Conservation (phyloP, 2,329 filamentous ascomycete species). For the Huntiella moniliformis region DNA sequence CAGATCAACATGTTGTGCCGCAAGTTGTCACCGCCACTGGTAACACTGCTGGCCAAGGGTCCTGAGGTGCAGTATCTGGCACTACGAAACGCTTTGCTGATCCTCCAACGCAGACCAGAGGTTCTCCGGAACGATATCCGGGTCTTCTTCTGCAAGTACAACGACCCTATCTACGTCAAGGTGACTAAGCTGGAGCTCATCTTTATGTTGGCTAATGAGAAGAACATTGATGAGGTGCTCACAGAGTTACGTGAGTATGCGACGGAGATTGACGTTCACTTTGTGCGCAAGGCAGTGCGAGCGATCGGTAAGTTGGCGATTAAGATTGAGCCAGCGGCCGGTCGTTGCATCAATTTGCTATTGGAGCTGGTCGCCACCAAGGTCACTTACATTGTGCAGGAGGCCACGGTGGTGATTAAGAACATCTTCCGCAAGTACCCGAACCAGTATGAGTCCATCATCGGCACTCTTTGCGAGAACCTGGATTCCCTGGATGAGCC, state of each 20-base stretch:
- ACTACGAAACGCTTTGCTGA: conserved; percentile 79
- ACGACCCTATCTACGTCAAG: conserved; percentile 98
- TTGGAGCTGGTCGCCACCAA: conserved; percentile 93
- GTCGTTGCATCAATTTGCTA: conserved; percentile 78
- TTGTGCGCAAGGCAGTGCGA: conserved; percentile 90
- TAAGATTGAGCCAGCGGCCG: conserved; percentile 90
- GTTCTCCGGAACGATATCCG: conserved; percentile 91
- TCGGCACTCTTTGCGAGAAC: conserved; percentile 85
- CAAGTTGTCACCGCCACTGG: conserved; percentile 85
- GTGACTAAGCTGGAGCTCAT: conserved; percentile 97
- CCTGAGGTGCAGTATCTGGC: conserved; percentile 97
- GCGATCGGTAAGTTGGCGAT: conserved; percentile 96
- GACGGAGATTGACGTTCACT: conserved; percentile 96
- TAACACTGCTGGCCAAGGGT: conserved; percentile 86
- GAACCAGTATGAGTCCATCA: conserved; percentile 96
- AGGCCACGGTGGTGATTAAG: conserved; percentile 93
- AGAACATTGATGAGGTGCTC: conserved; percentile 87
- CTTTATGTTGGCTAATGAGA: conserved; percentile 93
- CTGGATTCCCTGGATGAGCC: conserved; percentile 92
- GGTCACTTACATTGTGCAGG: conserved; percentile 95
- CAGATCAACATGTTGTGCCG: conserved; percentile 72
- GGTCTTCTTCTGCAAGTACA: conserved; percentile 99
- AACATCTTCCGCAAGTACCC: conserved; percentile 99
- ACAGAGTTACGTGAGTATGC: conserved; percentile 92
- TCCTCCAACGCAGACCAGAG: conserved; percentile 80